Evolutionary conservation across 805 yeast species (phyloP).

Genomic region (Lachancea quebecensis): DNA sequence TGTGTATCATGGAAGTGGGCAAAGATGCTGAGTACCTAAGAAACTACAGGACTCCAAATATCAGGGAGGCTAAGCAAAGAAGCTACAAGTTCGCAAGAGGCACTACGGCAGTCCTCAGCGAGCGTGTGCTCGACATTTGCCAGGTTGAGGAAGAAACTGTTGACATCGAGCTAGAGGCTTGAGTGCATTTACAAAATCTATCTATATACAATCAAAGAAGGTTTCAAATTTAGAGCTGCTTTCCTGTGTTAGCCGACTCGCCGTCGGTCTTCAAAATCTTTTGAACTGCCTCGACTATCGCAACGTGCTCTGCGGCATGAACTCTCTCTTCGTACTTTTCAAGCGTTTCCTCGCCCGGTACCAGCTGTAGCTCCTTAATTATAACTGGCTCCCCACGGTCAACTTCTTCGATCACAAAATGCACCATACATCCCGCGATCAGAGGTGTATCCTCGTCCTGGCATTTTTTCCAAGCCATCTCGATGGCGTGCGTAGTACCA

Average conservation of each 20-base stretch:
- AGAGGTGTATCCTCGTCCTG: conserved; percentile 55
- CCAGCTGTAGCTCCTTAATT: conserved; percentile 68
- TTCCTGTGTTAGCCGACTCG: too few relatives aligned
- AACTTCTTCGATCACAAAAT: conserved; percentile 91
- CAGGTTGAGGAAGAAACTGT: conserved; percentile 62
- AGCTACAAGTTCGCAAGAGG: conserved; percentile 86
- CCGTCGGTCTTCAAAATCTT: conserved; percentile 34
- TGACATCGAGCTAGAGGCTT: conserved; percentile 21
- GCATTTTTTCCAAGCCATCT: conserved; percentile 93
- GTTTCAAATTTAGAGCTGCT: conserved; percentile 2
- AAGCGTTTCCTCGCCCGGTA: conserved; percentile 58
- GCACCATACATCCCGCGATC: conserved; percentile 94
- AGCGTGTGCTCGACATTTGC: conserved; percentile 56
- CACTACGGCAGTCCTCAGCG: conserved; percentile 80
- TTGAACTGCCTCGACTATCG: conserved; percentile 87
- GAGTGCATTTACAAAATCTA: background rate
- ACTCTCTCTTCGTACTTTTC: conserved; percentile 79
- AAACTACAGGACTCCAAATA: conserved; percentile 87
- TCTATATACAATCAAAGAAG: background rate
- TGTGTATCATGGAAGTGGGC: conserved; percentile 93
- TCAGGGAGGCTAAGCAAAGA: conserved; percentile 71
- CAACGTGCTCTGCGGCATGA: conserved; percentile 77
- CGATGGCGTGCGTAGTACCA: conserved; percentile 89
- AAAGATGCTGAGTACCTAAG: conserved; percentile 79
- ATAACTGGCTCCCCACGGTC: conserved; percentile 88